Evolutionary conservation across 495 filamentous ascomycete genomes (phyloP), one percentile per base, ranked within the genome.

Genomic region (Podospora pseudopauciseta): DNA sequence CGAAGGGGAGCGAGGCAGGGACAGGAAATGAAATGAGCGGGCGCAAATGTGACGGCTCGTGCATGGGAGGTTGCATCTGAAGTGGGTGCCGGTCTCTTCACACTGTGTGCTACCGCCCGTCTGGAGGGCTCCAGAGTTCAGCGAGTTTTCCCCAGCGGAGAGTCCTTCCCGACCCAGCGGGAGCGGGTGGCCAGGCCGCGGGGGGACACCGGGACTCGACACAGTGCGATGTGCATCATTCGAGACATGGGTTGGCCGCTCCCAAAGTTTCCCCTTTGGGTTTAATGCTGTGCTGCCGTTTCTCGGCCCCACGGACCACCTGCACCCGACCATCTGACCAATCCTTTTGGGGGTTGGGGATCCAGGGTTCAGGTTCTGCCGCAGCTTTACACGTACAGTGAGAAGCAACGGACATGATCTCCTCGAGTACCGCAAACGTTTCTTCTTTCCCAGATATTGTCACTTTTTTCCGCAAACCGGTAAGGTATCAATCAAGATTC

Each of bases 351-450:
- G 58, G 16, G 44, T 20, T 59, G 66, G 63, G 66, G 66, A 70
- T 75, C 73, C 73, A 72, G 71, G 73, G 72, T 70, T 74, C 60
- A 74, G 74, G 72, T 74, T 74, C 74, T 73, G 72, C 66, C 23
- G 60, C 9, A 65, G 15, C 63, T 4, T 54, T 62, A 34, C 26
- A 11, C 30, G 16, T 23, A 20, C 30, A 30, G 53, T 16, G 32
- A 53, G 58, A 65, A 57, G 27, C 19, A 32, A 7, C 30, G 30
- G 20, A 28, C 26, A 5, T 28, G 61, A 19, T 63, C 61, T 63
- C 13, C 61, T 63, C 61, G 32, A 30, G 61, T 63, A 23, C 23
- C 19, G 61, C 61, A 49, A 61, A 20, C 59, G 30, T 28, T 30
- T 30, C 59, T 61, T 18, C 23, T 20, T 58, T 58, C 6, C 56